These are phyloP conservation scores for Globisporangium okanoganense DNA, from an alignment of 352 stramenopile species.

Conservation along the genomic window DNA sequence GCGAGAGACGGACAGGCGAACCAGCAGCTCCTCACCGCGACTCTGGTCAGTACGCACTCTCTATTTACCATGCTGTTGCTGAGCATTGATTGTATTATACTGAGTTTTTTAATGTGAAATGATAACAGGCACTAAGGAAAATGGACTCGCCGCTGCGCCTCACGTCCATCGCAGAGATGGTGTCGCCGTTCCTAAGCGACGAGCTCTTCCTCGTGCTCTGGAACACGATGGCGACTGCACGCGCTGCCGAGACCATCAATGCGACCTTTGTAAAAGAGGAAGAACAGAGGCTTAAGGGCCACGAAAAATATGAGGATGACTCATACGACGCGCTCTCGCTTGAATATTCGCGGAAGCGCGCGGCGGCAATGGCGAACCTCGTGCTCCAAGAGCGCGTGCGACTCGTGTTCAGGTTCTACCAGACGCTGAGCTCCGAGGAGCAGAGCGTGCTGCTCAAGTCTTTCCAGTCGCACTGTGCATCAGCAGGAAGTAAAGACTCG, in stretches of 20 bases:
- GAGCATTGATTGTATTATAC: too few species aligned
- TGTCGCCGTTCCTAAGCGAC: conserved; percentile 49
- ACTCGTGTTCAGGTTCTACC: conserved; percentile 44
- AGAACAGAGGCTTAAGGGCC: not conserved
- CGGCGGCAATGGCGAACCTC: conserved; percentile 34
- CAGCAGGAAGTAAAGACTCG: not conserved
- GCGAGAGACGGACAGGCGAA: conserved; percentile 20
- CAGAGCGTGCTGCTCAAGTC: conserved; percentile 31
- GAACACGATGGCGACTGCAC: conserved; percentile 47
- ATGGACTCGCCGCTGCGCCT: conserved; percentile 31
- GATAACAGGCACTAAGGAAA: conserved; percentile 20
- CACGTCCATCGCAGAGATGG: conserved; percentile 32
- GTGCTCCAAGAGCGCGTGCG: conserved; percentile 64
- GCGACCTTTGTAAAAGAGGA: conserved; percentile 4
- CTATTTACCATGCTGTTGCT: too few species aligned
- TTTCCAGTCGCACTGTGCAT: conserved; percentile 15
- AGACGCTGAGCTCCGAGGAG: conserved; percentile 53
- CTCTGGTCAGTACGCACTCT: conserved; percentile 4
- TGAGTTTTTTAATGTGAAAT: not conserved
- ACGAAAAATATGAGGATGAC: not conserved
- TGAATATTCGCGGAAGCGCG: conserved; percentile 32
- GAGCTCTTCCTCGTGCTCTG: conserved; percentile 58
- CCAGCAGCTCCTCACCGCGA: conserved; percentile 24
- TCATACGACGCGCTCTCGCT: conserved; percentile 7
- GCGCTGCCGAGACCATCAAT: conserved; percentile 15